phyloP scores from a whole-genome alignment of 176 grass and related monocot genomes.

The Oryza rufipogon region DNA sequence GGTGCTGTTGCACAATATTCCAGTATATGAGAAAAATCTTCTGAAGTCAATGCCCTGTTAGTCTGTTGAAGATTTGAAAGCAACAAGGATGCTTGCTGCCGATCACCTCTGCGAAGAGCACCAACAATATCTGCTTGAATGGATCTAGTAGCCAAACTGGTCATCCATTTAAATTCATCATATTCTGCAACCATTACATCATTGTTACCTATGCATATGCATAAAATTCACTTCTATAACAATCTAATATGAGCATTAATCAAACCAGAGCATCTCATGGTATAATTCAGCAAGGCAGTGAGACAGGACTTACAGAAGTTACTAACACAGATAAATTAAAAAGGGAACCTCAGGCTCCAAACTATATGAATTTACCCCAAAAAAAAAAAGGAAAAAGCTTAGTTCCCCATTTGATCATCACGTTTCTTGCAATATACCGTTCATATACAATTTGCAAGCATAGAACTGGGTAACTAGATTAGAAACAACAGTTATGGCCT shows the following conservation, averaged over 20 bases:
- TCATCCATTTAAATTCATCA: slow-evolving; percentile 43
- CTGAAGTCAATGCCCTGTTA: slow-evolving; percentile 40
- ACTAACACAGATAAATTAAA: background rate
- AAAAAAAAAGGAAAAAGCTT: background rate
- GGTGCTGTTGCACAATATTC: slow-evolving; percentile 73
- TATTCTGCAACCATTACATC: slow-evolving; percentile 45
- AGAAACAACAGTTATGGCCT: slow-evolving; percentile 6
- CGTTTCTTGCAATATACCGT: background rate
- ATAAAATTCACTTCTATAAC: slow-evolving; percentile 9
- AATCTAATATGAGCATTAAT: background rate
- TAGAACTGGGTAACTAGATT: background rate
- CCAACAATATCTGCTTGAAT: slow-evolving; percentile 67
- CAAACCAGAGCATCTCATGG: background rate
- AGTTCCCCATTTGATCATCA: background rate
- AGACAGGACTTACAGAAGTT: background rate
- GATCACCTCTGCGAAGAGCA: slow-evolving; percentile 72
- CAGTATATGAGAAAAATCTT: slow-evolving; percentile 81
- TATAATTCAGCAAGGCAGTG: slow-evolving; percentile 2
- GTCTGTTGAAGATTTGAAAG: slow-evolving; percentile 61
- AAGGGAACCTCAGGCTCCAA: background rate
- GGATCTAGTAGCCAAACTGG: slow-evolving; percentile 35
- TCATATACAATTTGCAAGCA: background rate
- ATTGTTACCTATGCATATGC: slow-evolving; percentile 25
- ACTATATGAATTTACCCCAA: background rate
- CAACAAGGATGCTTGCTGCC: slow-evolving; percentile 62